These are phyloP conservation scores for Phylloporus sp. DNA, from an alignment of 768 basidiomycete genomes.

Conservation along the genomic window DNA sequence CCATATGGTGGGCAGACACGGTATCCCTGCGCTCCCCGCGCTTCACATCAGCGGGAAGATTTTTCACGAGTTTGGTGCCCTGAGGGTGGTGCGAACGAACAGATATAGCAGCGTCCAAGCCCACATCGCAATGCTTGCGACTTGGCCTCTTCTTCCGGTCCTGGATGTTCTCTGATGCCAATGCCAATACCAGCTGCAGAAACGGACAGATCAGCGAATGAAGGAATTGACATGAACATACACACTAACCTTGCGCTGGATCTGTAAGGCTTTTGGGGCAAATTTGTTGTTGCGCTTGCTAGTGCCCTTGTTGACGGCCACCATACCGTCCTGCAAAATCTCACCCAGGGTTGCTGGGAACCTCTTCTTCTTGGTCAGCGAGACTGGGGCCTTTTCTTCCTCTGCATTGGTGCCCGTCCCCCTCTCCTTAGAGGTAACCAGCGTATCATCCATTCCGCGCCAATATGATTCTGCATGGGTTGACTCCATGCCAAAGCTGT, in stretches of 20 bases:
- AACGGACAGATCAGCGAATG: conserved; percentile 6
- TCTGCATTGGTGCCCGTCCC: conserved; percentile 55
- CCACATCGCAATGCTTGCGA: conserved; percentile 36
- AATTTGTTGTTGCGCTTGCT: conserved; percentile 83
- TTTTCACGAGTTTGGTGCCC: conserved; percentile 31
- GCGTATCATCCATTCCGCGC: conserved; percentile 37
- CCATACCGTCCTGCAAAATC: conserved; percentile 70
- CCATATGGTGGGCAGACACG: conserved; percentile 57
- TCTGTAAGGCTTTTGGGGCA: conserved; percentile 80
- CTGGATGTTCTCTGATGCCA: conserved; percentile 52
- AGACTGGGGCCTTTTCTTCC: conserved; percentile 45
- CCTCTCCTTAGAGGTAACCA: conserved; percentile 37
- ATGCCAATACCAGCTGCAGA: conserved; percentile 67
- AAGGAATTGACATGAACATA: not conserved
- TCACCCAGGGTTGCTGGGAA: conserved; percentile 73
- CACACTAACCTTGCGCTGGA: conserved; percentile 78
- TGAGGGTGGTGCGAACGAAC: conserved; percentile 41
- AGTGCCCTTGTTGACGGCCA: conserved; percentile 80
- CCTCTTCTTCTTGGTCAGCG: conserved; percentile 61
- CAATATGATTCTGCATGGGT: conserved; percentile 71
- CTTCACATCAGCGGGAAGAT: conserved; percentile 35
- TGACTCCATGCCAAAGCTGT: conserved; percentile 76
- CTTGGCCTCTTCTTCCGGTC: conserved; percentile 31
- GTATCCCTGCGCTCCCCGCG: conserved; percentile 57
- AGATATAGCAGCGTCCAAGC: conserved; percentile 43